Base-by-base conservation (phyloP, 108 stramenopile species). In the Stephanodiscus minutulus region DNA sequence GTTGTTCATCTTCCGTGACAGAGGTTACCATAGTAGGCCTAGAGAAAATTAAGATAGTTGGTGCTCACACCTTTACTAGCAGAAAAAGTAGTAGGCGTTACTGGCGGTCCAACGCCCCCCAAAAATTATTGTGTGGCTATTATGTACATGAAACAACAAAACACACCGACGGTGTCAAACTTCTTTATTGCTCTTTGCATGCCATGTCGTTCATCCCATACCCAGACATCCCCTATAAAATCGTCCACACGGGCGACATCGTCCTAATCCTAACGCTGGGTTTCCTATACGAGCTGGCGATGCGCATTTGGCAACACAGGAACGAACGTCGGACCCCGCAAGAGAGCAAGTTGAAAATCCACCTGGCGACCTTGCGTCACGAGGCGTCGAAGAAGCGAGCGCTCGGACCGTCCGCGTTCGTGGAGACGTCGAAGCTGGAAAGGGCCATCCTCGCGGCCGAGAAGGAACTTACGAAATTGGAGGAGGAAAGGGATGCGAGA, bases 391-490 rank as follows among this genome's bases (percentile, higher is more conserved):
- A 73, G 57, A 81, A 81, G 28, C 84, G 89, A 6, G 73, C 81
- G 25, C 22, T 85, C 57, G 92, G 92, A 21, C 88, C 87, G 2
- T 77, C 85, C 5, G 88, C 89, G 13, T 93, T 93, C 80, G 92
- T 93, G 22, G 92, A 93, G 72, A 88, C 89, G 0, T 70, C 85
- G 69, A 93, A 93, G 55, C 62, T 91, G 69, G 92, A 93, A 53
- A 85, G 92, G 57, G 83, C 87, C 47, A 68, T 87, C 24, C 58
- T 93, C 70, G 81, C 81, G 3, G 81, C 79, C 18, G 88, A 89
- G 66, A 89, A 87, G 70, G 87, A 85, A 52, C 52, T 91, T 22
- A 70, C 25, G 7, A 67, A 68, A 27, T 36, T 84, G 24, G 52
- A 75, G 8, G 74, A 69, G 3, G 66, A 55, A 10, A 83, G 88